Evolutionary conservation across 2,329 filamentous ascomycete genomes (phyloP).

Genomic region (Orbilia javanica): DNA sequence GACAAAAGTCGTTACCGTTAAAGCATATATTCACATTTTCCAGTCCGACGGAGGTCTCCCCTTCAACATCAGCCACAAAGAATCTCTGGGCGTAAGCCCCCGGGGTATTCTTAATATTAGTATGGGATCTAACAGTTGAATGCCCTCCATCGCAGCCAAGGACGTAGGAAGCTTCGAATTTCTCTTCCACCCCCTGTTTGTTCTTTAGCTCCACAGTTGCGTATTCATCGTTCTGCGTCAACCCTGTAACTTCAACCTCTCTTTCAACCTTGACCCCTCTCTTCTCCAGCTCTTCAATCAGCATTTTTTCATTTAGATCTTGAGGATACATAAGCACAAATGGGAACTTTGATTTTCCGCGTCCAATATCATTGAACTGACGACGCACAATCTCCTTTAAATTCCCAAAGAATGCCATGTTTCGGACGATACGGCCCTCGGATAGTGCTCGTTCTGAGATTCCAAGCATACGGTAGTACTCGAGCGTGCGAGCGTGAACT

Average conservation of each 20-base stretch:
- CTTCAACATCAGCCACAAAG: conserved; percentile 67
- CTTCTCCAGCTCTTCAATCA: conserved; percentile 62
- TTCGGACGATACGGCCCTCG: conserved; percentile 65
- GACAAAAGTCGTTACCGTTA: conserved; percentile 64
- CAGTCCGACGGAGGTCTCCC: conserved; percentile 62
- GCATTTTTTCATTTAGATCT: conserved; percentile 64
- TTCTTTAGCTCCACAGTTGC: conserved; percentile 62
- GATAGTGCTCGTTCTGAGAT: conserved; percentile 65
- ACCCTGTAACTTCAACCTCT: conserved; percentile 62
- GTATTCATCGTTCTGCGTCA: conserved; percentile 63
- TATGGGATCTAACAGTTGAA: conserved; percentile 67
- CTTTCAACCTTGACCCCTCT: conserved; percentile 61
- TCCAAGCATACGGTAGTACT: conserved; percentile 68
- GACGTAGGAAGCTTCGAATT: conserved; percentile 66
- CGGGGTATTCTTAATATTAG: conserved; percentile 66
- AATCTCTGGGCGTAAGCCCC: conserved; percentile 67
- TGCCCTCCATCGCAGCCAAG: conserved; percentile 71
- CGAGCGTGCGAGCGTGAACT: conserved; percentile 69
- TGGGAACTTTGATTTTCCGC: conserved; percentile 63
- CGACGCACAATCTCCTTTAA: conserved; percentile 63
- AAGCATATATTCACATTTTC: conserved; percentile 64
- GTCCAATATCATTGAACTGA: conserved; percentile 62
- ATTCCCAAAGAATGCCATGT: conserved; percentile 65
- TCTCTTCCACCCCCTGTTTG: conserved; percentile 59
- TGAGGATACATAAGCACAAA: conserved; percentile 64